phyloP scores from a whole-genome alignment of 441 rosid genomes.

The Hura crepitans region DNA sequence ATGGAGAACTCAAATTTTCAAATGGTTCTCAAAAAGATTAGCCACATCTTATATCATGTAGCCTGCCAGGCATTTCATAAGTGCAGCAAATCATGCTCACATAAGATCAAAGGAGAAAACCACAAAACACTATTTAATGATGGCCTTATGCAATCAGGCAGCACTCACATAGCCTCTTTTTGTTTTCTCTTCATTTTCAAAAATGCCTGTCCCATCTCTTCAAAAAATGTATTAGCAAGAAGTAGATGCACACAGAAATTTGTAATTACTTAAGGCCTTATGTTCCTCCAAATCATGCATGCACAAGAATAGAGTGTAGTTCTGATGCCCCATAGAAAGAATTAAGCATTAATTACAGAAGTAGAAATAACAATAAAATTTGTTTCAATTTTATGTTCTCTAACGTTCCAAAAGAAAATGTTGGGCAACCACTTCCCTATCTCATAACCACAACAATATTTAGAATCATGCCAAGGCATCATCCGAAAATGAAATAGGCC shows the following conservation, averaged over 20 bases:
- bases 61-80: too few relatives aligned
- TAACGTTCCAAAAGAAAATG: too few relatives aligned
- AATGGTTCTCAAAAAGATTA: too few relatives aligned
- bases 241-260: neutral
- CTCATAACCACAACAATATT: neutral
- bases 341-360: neutral
- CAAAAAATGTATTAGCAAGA: neutral
- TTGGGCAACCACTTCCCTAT: neutral
- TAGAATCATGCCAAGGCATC: neutral
- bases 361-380: neutral
- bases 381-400: neutral
- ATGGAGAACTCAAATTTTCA: too few relatives aligned
- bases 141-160: too few relatives aligned
- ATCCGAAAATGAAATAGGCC: neutral
- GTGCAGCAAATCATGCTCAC: too few relatives aligned
- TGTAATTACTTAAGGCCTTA: neutral
- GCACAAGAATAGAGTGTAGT: neutral
- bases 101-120: too few relatives aligned
- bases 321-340: neutral
- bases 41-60: too few relatives aligned
- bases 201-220: too few relatives aligned
- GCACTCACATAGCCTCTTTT: too few relatives aligned
- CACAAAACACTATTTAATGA: too few relatives aligned
- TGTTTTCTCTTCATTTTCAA: too few relatives aligned
- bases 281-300: neutral